Evolutionary conservation across 257 asterid species (phyloP).

Genomic region (Lavandula angustifolia): DNA sequence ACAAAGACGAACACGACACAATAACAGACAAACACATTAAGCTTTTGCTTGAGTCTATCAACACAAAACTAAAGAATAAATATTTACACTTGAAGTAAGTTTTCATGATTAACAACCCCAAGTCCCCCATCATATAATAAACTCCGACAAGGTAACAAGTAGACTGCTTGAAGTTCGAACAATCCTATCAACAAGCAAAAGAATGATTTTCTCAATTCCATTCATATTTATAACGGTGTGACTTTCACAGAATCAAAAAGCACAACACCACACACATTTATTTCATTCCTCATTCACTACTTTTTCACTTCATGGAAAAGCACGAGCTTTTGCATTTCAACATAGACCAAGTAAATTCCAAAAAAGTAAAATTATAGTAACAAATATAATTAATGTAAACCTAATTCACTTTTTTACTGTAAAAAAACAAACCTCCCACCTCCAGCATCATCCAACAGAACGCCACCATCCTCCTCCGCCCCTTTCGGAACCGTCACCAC

Average conservation of each 20-base stretch:
- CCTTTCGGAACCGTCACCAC: conserved; percentile 76
- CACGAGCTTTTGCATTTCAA: conserved; percentile 5
- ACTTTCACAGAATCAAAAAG: neutral
- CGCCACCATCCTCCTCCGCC: conserved; percentile 16
- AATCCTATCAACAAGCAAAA: too few relatives aligned
- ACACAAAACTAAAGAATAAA: neutral
- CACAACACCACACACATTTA: neutral
- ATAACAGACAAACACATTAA: too few relatives aligned
- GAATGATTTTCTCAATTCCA: too few relatives aligned
- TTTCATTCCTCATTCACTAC: neutral
- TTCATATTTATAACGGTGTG: too few relatives aligned
- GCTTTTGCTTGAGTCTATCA: too few relatives aligned
- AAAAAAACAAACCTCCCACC: conserved; percentile 56
- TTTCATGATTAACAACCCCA: neutral
- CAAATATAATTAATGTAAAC: neutral
- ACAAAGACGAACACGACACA: too few relatives aligned
- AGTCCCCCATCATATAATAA: neutral
- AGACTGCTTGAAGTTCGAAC: neutral
- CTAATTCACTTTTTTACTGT: conserved; percentile 37
- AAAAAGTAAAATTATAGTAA: neutral
- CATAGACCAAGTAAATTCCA: conserved; percentile 1
- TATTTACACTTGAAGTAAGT: too few relatives aligned
- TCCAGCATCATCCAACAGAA: conserved; percentile 35
- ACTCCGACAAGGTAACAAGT: neutral
- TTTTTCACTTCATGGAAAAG: conserved; percentile 4